These are phyloP conservation scores for Sedum album DNA, from an alignment of 164 flowering plant species.

Conservation along the genomic window DNA sequence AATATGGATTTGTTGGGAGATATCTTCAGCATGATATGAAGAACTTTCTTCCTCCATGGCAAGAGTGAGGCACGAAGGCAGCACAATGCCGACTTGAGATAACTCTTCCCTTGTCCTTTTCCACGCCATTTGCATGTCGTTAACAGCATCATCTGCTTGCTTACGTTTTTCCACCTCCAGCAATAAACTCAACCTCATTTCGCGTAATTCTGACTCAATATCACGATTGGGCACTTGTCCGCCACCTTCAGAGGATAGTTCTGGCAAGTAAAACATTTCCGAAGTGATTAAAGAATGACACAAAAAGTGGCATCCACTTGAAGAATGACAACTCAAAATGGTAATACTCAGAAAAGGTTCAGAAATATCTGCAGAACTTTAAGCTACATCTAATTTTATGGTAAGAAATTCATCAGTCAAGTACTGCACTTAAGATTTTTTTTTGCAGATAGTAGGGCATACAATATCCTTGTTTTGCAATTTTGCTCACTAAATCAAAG, in stretches of 20 bases:
- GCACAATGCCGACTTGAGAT: conserved; percentile 42
- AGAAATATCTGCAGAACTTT: too few relatives aligned
- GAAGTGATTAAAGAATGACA: neutral
- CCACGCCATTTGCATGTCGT: conserved; percentile 52
- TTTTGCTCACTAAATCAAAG: neutral
- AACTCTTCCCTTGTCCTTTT: conserved; percentile 39
- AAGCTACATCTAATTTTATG: too few relatives aligned
- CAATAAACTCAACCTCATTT: conserved; percentile 52
- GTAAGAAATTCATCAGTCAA: too few relatives aligned
- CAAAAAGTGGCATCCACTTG: too few relatives aligned
- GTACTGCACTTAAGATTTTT: too few relatives aligned
- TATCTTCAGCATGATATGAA: conserved; percentile 33
- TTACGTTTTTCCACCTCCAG: conserved; percentile 77
- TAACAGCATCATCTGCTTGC: conserved; percentile 67
- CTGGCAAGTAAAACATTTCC: conserved; percentile 22
- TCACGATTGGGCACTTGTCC: conserved; percentile 29
- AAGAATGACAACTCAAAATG: neutral
- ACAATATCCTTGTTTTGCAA: neutral
- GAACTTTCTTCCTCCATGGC: conserved; percentile 20
- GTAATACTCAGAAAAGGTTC: neutral
- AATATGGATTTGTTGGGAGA: conserved; percentile 44
- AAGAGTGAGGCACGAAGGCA: conserved; percentile 35
- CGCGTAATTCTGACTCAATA: conserved; percentile 57
- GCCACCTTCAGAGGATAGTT: conserved; percentile 62
- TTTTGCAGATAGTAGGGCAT: too few relatives aligned